phyloP scores from a whole-genome alignment of 331 rosid species.

The Malus hybrid region DNA sequence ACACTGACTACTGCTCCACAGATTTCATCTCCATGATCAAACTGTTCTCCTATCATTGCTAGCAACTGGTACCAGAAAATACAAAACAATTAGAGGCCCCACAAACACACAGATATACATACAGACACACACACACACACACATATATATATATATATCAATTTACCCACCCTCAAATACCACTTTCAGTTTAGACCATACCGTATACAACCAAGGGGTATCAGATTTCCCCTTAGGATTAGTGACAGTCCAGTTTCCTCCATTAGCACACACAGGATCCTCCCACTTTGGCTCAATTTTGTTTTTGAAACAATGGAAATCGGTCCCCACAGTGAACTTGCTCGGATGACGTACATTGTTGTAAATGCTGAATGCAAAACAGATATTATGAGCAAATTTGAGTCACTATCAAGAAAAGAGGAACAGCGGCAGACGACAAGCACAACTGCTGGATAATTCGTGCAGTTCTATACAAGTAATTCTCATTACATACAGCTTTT shows the following conservation, averaged over 20 bases:
- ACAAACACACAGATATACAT: not conserved
- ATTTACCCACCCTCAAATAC: not conserved
- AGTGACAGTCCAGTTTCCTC: constrained; percentile 75
- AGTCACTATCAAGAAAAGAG: not conserved
- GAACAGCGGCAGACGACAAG: not conserved
- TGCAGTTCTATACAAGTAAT: not conserved
- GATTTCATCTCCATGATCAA: constrained; percentile 89
- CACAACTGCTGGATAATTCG: not conserved
- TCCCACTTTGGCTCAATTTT: constrained; percentile 94
- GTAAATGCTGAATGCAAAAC: constrained; percentile 47
- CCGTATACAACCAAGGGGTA: constrained; percentile 81
- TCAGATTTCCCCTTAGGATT: constrained; percentile 55
- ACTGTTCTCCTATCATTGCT: constrained; percentile 97
- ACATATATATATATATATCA: not conserved
- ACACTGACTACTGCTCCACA: constrained; percentile 96
- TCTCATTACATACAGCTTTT: not conserved
- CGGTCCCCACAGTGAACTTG: constrained; percentile 49
- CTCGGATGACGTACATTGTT: constrained; percentile 82
- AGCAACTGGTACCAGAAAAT: constrained; percentile 48
- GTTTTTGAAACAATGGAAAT: constrained; percentile 73
- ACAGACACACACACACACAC: not conserved
- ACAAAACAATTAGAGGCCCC: not conserved
- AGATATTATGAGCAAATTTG: not conserved
- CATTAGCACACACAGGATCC: constrained; percentile 85
- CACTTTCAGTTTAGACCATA: constrained; percentile 16